Percentiles rank a stretch among this genome's conserved stretches.
Conservation (phyloP, 2,329 filamentous ascomycete genomes). For the Neonectria sp. region DNA sequence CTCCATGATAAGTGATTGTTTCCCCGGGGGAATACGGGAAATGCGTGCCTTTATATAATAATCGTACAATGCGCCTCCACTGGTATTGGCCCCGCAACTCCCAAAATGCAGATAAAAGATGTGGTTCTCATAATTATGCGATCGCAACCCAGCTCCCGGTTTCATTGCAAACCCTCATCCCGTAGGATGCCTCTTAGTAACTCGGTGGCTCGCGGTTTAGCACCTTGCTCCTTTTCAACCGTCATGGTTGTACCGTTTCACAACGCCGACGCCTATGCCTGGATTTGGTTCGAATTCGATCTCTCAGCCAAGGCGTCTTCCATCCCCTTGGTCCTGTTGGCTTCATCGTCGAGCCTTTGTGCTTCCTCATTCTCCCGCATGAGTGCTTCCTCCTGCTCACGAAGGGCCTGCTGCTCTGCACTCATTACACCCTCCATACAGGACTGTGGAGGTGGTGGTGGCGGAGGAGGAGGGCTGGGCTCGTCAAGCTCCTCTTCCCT, state of each 20-base stretch:
- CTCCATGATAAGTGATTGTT: slow-evolving; percentile 22
- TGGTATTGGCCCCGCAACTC: slow-evolving; percentile 35
- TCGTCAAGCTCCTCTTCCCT: slow-evolving; percentile 63
- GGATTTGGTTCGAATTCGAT: slow-evolving; percentile 43
- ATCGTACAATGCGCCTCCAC: slow-evolving; percentile 25
- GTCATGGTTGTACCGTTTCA: slow-evolving; percentile 6
- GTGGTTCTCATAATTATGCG: slow-evolving; percentile 24
- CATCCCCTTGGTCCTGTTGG: slow-evolving; percentile 49
- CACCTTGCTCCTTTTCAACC: slow-evolving; percentile 21
- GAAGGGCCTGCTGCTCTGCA: slow-evolving; percentile 62
- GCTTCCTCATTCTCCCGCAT: slow-evolving; percentile 70
- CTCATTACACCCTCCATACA: slow-evolving; percentile 54
- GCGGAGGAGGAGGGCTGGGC: slow-evolving; percentile 61
- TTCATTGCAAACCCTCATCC: slow-evolving; percentile 21
- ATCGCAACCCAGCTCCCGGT: slow-evolving; percentile 22
- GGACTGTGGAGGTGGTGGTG: slow-evolving; percentile 63
- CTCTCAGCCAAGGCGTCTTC: slow-evolving; percentile 38
- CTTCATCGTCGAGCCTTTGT: slow-evolving; percentile 66
- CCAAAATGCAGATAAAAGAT: slow-evolving; percentile 26
- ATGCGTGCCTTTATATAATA: slow-evolving; percentile 32
- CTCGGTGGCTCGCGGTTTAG: slow-evolving; percentile 27
- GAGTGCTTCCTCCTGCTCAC: slow-evolving; percentile 66
- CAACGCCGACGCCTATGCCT: slow-evolving; percentile 19
- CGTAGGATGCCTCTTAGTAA: slow-evolving; percentile 9
- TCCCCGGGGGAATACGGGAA: slow-evolving; percentile 2